Evolutionary conservation across 2,329 filamentous ascomycete genomes (phyloP).

Genomic region (Didymella lethalis): DNA sequence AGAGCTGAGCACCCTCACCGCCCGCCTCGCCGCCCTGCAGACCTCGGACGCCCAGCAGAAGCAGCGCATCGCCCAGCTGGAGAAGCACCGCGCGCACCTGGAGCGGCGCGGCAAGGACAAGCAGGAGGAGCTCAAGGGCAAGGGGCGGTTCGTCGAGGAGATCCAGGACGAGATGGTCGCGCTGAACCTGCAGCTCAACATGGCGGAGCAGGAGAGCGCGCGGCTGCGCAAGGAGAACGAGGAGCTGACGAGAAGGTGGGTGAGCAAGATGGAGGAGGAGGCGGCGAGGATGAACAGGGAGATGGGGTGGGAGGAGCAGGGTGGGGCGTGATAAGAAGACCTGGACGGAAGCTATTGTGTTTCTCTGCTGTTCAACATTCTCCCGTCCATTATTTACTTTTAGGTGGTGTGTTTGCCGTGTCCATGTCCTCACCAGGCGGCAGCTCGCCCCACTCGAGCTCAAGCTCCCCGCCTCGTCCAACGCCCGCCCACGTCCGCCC

Average conservation of each 20-base stretch:
- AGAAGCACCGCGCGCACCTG: conserved; percentile 68
- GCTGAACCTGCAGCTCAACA: conserved; percentile 84
- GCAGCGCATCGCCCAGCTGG: conserved; percentile 68
- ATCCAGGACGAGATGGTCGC: conserved; percentile 94
- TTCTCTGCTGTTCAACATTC: no score
- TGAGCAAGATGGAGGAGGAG: conserved; percentile 85
- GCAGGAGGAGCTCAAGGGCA: conserved; percentile 84
- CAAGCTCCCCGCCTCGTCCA: conserved; percentile 36
- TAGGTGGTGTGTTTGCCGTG: neutral
- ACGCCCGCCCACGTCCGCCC: conserved; percentile 20
- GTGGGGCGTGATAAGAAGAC: neutral
- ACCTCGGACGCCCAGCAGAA: conserved; percentile 66
- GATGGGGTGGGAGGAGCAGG: conserved; percentile 40
- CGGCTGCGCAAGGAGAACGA: conserved; percentile 83
- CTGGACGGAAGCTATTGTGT: no score
- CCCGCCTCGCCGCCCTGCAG: conserved; percentile 71
- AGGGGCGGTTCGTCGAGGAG: conserved; percentile 82
- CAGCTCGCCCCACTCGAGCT: conserved; percentile 9
- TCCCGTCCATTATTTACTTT: neutral
- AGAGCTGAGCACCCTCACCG: conserved; percentile 67
- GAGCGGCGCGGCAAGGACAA: conserved; percentile 76
- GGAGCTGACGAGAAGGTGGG: conserved; percentile 89
- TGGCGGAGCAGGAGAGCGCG: conserved; percentile 78
- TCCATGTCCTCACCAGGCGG: conserved; percentile 8
- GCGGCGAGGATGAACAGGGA: conserved; percentile 81